Base-by-base conservation (phyloP, 2,329 filamentous ascomycete genomes). In the Pyricularia pennisetigena region DNA sequence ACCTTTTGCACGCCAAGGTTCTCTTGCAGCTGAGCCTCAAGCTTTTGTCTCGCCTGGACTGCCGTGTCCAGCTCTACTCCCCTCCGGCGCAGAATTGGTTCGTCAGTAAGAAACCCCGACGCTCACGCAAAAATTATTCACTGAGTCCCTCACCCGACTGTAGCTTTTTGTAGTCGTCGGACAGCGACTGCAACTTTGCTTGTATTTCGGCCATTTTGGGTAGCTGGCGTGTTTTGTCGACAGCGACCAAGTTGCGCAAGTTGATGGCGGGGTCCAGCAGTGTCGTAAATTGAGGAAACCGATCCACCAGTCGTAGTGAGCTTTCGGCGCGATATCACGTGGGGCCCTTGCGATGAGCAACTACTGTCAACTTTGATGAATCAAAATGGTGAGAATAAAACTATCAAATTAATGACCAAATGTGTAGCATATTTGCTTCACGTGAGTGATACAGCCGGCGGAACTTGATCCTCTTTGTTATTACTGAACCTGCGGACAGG, bases 1-100 rank as follows among this genome's bases (percentile, higher is more conserved):
- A 92, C 92, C 80, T 92, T 90, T 78, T 96, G 88, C 10, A 99
- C 95, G 20, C 90, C 89, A 65, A 89, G 81, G 76, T 98, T 99
- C 78, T 99, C 95, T 76, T 97, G 92, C 77, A 91, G 91, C 79
- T 99, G 95, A 7, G 93, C 91, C 77, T 97, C 94, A 7, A 99
- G 88, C 79, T 91, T 96, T 81, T 99, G 94, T 71, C 94, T 88
- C 10, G 93, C 91, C 63, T 88, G 84, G 29, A 98, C 87, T 23
- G 87, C 82, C 62, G 83, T 86, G 78, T 93, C 91, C 68, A 98
- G 85, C 73, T 98, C 95, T 97, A 30, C 28, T 67, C 16, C 26
- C 2, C n/a, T n/a, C n/a, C n/a, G n/a, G n/a, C 65, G 32, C n/a
- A 8, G 20, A 6, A 30, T n/a, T n/a, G n/a, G 9, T n/a, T 41